Evolutionary conservation across 2,329 filamentous ascomycete genomes (phyloP).

Genomic region (Arthrobotrys iridis): DNA sequence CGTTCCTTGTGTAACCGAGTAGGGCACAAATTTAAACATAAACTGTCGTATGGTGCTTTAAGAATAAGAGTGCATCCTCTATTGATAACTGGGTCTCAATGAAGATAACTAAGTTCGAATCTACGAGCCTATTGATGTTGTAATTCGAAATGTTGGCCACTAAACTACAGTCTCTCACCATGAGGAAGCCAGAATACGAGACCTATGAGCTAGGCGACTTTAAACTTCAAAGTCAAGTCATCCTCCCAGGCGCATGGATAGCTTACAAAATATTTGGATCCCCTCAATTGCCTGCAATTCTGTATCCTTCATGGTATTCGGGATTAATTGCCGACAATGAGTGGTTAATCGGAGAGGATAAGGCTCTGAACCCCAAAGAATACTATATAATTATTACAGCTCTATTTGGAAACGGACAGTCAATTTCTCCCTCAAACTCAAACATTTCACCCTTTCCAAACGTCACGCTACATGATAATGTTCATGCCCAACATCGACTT

Average conservation of each 20-base stretch:
- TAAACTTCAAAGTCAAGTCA: slow-evolving; percentile 72
- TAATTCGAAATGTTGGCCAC: slow-evolving; percentile 10
- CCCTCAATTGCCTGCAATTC: slow-evolving; percentile 70
- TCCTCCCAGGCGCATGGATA: slow-evolving; percentile 72
- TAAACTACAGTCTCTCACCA: slow-evolving; percentile 33
- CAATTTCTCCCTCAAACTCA: slow-evolving; percentile 74
- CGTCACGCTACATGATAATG: slow-evolving; percentile 75
- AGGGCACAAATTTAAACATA: too few species aligned
- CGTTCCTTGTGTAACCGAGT: too few species aligned
- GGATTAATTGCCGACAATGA: slow-evolving; percentile 76
- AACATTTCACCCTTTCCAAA: slow-evolving; percentile 69
- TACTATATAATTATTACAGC: slow-evolving; percentile 77
- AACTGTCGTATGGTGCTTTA: too few species aligned
- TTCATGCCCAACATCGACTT: slow-evolving; percentile 72
- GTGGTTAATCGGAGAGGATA: slow-evolving; percentile 76
- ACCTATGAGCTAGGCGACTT: slow-evolving; percentile 72
- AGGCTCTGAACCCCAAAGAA: slow-evolving; percentile 71
- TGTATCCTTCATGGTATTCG: slow-evolving; percentile 82
- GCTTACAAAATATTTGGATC: slow-evolving; percentile 81
- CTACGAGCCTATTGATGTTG: too few species aligned
- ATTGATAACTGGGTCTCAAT: too few species aligned
- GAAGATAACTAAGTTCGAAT: too few species aligned
- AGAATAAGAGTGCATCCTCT: too few species aligned
- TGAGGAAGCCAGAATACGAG: slow-evolving; percentile 13
- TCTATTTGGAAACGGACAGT: slow-evolving; percentile 75